Evolutionary conservation across 2,329 filamentous ascomycete genomes (phyloP), one percentile per base, ranked within the genome.

Genomic region (Endocalyx cinctus): DNA sequence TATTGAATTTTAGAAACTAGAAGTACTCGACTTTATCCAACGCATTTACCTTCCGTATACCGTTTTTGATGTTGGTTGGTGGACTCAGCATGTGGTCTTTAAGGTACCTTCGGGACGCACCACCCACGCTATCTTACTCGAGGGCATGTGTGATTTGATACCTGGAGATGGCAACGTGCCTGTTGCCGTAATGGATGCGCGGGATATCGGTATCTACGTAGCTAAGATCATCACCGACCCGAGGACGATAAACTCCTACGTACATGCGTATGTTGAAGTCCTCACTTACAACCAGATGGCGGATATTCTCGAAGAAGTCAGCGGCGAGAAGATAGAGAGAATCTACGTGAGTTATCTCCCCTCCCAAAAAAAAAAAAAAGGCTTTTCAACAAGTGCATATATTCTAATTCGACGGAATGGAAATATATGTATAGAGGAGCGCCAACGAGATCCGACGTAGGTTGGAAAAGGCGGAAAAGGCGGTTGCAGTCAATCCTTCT

Each of bases 231-330:
- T 74, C 25, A 40, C 46, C 5, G 71, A 75, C 45, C 57, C 62
- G 11, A 50, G 70, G 15, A 74, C 72, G 4, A 38, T 75, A 32
- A 74, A 75, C 50, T 63, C 64, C 48, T 62, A 57, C 42, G 64
- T 75, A 2, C 58, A 69, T 31, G 59, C 60, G 5, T 72, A 67
- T 44, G 62, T 62, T 39, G 63, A 70, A 23, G 51, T 65, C 2
- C 46, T 60, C 23, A 63, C 55, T 3, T 57, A 65, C 48, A 72
- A 69, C 31, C 43, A 72, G 41, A 60, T 70, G 6, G 61, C 57
- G 26, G 51, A 56, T 7, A 35, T 66, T 2, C 44, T 72, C 33
- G 70, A 72, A 41, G 48, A 63, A 25, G 42, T 67, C 16, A 61
- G 54, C 25, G 69, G 68, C 15, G 71, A 74, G 50, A 67, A 41